A percentile compares a stretch with the other conserved stretches of the same genome.
Evolutionary conservation across 2,329 filamentous ascomycete species (phyloP).

Genomic region (Neophaeococcomyces aloes): DNA sequence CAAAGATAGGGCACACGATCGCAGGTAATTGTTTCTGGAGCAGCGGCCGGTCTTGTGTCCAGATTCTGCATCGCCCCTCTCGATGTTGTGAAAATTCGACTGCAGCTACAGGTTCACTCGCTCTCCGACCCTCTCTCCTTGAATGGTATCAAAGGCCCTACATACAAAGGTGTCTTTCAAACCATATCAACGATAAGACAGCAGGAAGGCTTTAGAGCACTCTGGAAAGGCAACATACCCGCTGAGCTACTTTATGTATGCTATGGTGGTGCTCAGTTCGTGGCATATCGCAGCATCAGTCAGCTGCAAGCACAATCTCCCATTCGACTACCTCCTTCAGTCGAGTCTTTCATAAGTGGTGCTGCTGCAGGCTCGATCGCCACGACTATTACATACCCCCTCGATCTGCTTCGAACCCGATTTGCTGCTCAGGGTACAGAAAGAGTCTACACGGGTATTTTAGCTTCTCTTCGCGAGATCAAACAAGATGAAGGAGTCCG

Average conservation of each 20-base stretch:
- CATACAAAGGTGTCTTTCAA: conserved; percentile 58
- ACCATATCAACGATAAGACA: conserved; percentile 67
- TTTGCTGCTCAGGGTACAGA: conserved; percentile 89
- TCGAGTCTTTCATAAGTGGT: conserved; percentile 72
- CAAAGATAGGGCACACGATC: conserved; percentile 51
- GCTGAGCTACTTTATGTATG: conserved; percentile 89
- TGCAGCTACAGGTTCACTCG: conserved; percentile 85
- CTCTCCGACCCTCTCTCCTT: conserved; percentile 61
- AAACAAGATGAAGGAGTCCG: conserved; percentile 57
- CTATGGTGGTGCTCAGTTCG: conserved; percentile 85
- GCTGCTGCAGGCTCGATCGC: conserved; percentile 72
- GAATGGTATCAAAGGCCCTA: conserved; percentile 34
- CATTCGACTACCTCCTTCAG: conserved; percentile 50
- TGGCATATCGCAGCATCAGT: conserved; percentile 67
- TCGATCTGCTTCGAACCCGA: conserved; percentile 83
- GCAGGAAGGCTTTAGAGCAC: conserved; percentile 70
- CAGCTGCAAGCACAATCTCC: conserved; percentile 50
- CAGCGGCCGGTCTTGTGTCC: conserved; percentile 73
- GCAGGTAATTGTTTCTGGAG: conserved; percentile 57
- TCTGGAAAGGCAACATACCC: conserved; percentile 98
- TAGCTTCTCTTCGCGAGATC: conserved; percentile 62
- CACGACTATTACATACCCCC: conserved; percentile 77
- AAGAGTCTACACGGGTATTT: conserved; percentile 65
- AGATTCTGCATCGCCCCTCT: conserved; percentile 91
- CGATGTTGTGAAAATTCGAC: conserved; percentile 94